Evolutionary conservation across 208 protist genomes (phyloP), one percentile per base, ranked within the genome.

Genomic region (Crithidia fasciculata): DNA sequence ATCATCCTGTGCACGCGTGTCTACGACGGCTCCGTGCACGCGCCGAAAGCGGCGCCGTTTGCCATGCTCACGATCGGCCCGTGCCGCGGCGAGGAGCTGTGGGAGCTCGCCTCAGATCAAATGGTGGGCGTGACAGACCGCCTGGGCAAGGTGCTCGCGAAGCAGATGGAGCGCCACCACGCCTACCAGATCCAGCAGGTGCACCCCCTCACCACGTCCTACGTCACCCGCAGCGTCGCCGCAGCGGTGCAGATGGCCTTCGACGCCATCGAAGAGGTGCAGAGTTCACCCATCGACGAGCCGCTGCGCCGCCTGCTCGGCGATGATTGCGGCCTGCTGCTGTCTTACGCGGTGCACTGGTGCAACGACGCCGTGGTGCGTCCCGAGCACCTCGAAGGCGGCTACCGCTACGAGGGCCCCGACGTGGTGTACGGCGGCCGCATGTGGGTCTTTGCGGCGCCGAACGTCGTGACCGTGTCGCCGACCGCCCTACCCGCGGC

Each of bases 321-420:
- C 40, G 85, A 89, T 10, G 85, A 91, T 36, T 85, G 87, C 54
- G 13, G 68, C 52, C 70, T 93, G 8, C 55, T 86, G 64, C 16
- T 96, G 54, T 77, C 82, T 16, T 91, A 83, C 63, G 82, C 88
- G n/a, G 81, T 94, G 37, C 86, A 96, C 82, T 96, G 89, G 87
- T 96, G 91, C 69, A 85, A 61, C 37, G 82, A 93, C 64, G 91
- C 85, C 6, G 83, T 58, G 28, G 87, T 96, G 18, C 74, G 68
- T 13, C 39, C 74, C 15, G 85, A 92, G 16, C 65, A 45, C 3
- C 19, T 76, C 13, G 72, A 61, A 7, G 75, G 52, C 52, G 66
- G 79, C 56, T 77, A 72, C 70, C 84, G 77, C 63, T 95, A 93
- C 59, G 87, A 87, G 43, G 90, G 90, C 19, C 77, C 83, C 19